Conservation (phyloP, 345 rosid species). For the Balakata baccata region DNA sequence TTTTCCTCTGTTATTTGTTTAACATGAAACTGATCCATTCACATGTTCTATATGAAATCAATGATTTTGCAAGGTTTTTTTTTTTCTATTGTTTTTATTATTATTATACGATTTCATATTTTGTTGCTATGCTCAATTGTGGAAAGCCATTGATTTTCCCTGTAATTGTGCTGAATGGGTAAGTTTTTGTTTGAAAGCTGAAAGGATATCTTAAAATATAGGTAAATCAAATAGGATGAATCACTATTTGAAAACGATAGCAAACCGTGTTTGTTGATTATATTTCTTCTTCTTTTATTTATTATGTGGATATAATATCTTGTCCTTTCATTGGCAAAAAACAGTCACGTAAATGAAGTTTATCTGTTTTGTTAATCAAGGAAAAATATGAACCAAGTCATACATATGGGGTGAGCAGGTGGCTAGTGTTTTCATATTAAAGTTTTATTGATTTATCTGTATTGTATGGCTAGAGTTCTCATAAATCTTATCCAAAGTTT, state of each 20-base stretch:
- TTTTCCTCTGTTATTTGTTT: conserved; percentile 9
- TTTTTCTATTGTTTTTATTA: too few relatives aligned
- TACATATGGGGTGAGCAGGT: background rate
- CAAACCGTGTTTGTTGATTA: background rate
- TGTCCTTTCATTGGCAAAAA: background rate
- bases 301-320: background rate
- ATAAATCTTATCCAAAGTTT: conserved; percentile 20
- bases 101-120: background rate
- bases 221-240: background rate
- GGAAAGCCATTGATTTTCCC: background rate
- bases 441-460: too few relatives aligned
- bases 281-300: background rate
- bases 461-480: conserved; percentile 16
- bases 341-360: background rate
- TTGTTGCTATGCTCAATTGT: background rate
- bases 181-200: background rate
- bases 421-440: too few relatives aligned
- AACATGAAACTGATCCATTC: conserved; percentile 8
- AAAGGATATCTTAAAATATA: background rate
- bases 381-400: conserved; percentile 6
- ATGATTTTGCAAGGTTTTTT: background rate
- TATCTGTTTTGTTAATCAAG: conserved; percentile 2
- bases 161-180: too few relatives aligned
- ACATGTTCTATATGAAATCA: conserved; percentile 14
- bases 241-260: conserved; percentile 9